phyloP scores from a whole-genome alignment of 2,329 filamentous ascomycete species.

The Xylaria sp. region DNA sequence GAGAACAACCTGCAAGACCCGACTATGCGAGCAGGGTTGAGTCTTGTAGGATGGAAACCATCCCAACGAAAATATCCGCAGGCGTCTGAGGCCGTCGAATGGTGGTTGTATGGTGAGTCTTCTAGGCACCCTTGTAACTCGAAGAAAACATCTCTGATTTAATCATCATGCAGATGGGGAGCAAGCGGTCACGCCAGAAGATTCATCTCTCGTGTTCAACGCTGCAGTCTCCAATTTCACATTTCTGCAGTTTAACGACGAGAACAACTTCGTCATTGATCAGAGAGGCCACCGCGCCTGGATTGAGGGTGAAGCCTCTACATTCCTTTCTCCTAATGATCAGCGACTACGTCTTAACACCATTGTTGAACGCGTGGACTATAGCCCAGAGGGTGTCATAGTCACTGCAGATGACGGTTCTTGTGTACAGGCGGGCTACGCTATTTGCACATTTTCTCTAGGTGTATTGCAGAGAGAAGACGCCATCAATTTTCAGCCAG shows the following conservation, averaged over 20 bases:
- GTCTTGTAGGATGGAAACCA: slow-evolving; percentile 4
- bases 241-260: not conserved
- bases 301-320: slow-evolving; percentile 2
- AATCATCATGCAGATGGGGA: not conserved
- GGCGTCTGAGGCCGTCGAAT: not conserved
- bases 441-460: not conserved
- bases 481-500: not conserved
- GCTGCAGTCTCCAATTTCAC: slow-evolving; percentile 5
- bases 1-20: not conserved
- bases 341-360: not conserved
- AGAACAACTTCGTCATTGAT: slow-evolving; percentile 3
- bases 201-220: slow-evolving; percentile 3
- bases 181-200: not conserved
- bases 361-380: not conserved
- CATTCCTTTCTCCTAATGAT: not conserved
- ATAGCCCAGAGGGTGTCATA: not conserved
- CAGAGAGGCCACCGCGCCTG: not conserved
- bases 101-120: slow-evolving; percentile 4
- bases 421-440: not conserved
- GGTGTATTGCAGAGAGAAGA: slow-evolving; percentile 1
- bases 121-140: not conserved
- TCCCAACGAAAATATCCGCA: not conserved
- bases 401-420: not conserved
- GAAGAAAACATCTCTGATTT: not conserved
- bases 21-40: not conserved